Conservation (phyloP, 2,329 filamentous ascomycete species). For the Ophiostoma quercus region DNA sequence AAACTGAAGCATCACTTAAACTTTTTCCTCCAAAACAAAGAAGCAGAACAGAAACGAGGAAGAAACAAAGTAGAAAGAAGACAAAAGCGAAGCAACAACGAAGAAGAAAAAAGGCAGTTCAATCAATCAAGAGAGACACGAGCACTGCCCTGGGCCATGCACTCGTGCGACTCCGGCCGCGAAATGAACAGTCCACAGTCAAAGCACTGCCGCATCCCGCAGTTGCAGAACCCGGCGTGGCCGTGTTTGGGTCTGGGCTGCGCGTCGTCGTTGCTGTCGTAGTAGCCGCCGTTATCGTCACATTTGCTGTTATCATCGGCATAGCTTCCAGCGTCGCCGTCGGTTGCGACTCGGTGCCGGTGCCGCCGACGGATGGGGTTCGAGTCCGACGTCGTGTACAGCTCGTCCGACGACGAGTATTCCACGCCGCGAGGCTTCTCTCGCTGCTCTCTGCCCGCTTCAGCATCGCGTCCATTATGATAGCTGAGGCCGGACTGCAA, state of each 20-base stretch:
- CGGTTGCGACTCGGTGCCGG: slow-evolving; percentile 54
- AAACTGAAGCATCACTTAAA: not conserved
- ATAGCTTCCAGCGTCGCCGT: not conserved
- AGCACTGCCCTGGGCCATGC: not conserved
- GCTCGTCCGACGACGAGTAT: slow-evolving; percentile 19
- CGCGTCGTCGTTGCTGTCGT: not conserved
- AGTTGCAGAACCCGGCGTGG: slow-evolving; percentile 15
- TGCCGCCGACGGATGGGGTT: slow-evolving; percentile 43
- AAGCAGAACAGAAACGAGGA: not conserved
- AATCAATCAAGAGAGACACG: too few species aligned
- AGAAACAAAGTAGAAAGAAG: not conserved
- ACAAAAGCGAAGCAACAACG: not conserved
- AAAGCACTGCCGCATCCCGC: slow-evolving; percentile 24
- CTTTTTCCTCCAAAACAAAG: not conserved
- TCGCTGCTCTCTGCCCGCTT: not conserved
- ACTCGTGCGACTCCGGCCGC: slow-evolving; percentile 17
- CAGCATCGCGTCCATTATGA: not conserved
- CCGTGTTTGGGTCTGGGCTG: not conserved
- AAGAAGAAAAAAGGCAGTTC: not conserved
- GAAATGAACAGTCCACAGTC: slow-evolving; percentile 21
- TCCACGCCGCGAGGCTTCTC: not conserved
- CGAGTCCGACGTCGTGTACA: slow-evolving; percentile 33
- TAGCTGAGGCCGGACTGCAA: not conserved
- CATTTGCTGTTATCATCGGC: not conserved
- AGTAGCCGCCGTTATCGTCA: too few species aligned